Evolutionary conservation across 2,329 filamentous ascomycete species (phyloP).

Genomic region (Berkeleyomyces basicola): DNA sequence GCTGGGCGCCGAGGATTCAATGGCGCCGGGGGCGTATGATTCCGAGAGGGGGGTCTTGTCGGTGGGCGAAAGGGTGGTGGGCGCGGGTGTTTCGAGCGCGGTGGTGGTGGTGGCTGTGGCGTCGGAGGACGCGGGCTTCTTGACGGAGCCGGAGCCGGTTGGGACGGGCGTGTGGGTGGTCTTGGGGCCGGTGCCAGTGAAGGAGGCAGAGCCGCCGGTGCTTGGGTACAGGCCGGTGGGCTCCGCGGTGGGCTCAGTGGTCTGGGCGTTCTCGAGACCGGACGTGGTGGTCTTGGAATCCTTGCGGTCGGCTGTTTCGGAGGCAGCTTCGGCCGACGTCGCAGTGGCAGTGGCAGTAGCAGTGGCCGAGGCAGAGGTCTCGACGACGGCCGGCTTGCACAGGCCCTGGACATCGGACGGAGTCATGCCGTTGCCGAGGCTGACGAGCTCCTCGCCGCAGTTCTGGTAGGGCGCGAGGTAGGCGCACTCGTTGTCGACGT

Average conservation of each 20-base stretch:
- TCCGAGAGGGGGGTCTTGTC: neutral
- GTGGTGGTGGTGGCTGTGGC: neutral
- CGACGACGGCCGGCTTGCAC: slow-evolving; percentile 1
- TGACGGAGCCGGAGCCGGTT: neutral
- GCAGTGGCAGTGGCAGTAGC: neutral
- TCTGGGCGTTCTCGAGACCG: neutral
- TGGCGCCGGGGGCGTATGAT: neutral
- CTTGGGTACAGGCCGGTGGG: neutral
- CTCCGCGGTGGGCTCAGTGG: neutral
- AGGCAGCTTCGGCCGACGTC: neutral
- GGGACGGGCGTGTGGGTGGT: neutral
- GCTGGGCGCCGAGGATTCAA: neutral
- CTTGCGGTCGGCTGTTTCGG: neutral
- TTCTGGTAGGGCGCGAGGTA: slow-evolving; percentile 35
- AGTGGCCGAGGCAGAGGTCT: neutral
- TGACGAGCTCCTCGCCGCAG: slow-evolving; percentile 24
- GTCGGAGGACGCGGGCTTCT: neutral
- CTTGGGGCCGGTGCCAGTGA: neutral
- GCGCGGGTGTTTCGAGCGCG: neutral
- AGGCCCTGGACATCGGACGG: slow-evolving; percentile 11
- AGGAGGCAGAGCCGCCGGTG: neutral
- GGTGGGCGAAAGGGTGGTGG: neutral
- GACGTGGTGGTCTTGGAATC: neutral
- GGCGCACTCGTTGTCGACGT: slow-evolving; percentile 30
- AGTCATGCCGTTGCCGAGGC: slow-evolving; percentile 8